phyloP scores from a whole-genome alignment of 2,329 filamentous ascomycete genomes.

The Gnomoniopsis sp. region DNA sequence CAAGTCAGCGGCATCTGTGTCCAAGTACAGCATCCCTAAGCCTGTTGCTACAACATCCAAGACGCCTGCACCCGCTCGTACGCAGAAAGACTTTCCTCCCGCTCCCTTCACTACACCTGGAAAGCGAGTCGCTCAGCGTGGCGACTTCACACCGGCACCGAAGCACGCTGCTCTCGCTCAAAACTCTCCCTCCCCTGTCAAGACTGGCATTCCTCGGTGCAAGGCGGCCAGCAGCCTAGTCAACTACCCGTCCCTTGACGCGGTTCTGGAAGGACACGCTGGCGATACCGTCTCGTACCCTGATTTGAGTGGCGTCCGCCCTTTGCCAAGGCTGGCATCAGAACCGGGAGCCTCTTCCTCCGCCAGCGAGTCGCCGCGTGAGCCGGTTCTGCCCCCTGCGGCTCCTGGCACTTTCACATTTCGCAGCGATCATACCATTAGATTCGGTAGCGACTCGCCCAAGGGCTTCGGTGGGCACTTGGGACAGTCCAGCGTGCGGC shows the following conservation, averaged over 20 bases:
- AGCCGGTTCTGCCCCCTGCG: conserved; percentile 20
- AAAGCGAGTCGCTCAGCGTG: conserved; percentile 65
- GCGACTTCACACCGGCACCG: conserved; percentile 74
- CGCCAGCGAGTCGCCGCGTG: background rate
- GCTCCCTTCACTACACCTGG: conserved; percentile 63
- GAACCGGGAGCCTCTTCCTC: conserved; percentile 10
- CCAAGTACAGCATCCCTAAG: conserved; percentile 46
- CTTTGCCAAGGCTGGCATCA: conserved; percentile 25
- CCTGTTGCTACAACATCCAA: conserved; percentile 37
- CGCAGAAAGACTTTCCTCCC: conserved; percentile 51
- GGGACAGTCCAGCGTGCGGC: conserved; percentile 59
- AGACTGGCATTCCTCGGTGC: conserved; percentile 44
- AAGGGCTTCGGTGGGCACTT: conserved; percentile 54
- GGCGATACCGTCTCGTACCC: conserved; percentile 46
- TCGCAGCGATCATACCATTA: conserved; percentile 63
- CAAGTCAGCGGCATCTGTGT: conserved; percentile 34
- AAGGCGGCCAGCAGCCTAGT: conserved; percentile 32
- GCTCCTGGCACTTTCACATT: conserved; percentile 61
- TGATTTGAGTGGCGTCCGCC: conserved; percentile 41
- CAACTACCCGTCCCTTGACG: conserved; percentile 32
- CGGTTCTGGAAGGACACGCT: conserved; percentile 25
- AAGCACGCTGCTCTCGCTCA: conserved; percentile 45
- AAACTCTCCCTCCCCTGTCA: conserved; percentile 55
- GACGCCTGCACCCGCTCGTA: conserved; percentile 41
- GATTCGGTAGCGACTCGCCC: conserved; percentile 46